A percentile compares a stretch with the other conserved stretches of the same genome.
Evolutionary conservation across 2,329 filamentous ascomycete species (phyloP).

Genomic region (Phoma herbarum): DNA sequence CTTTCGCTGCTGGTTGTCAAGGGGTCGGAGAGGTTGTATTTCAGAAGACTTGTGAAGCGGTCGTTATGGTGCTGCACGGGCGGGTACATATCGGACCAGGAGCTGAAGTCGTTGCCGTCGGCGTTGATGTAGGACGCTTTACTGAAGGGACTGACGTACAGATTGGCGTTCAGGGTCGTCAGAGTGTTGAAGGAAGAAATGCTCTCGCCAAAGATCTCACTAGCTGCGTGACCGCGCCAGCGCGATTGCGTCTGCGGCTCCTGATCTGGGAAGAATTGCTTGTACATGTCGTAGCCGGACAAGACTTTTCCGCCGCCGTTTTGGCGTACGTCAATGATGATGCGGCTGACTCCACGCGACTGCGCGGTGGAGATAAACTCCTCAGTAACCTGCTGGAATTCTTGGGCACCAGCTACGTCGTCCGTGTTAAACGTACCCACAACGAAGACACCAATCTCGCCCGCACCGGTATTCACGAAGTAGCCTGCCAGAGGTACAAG

Average conservation of each 20-base stretch:
- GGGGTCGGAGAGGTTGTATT: conserved; percentile 52
- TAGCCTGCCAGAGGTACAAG: conserved; percentile 55
- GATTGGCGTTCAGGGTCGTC: conserved; percentile 28
- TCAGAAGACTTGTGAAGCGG: conserved; percentile 50
- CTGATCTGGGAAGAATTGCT: conserved; percentile 62
- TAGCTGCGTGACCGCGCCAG: conserved; percentile 55
- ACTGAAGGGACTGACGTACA: conserved; percentile 48
- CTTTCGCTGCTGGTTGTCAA: conserved; percentile 42
- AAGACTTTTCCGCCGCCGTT: conserved; percentile 66
- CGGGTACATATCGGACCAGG: conserved; percentile 52
- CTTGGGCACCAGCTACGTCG: conserved; percentile 25
- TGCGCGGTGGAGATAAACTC: conserved; percentile 60
- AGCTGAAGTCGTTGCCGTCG: conserved; percentile 39
- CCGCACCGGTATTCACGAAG: conserved; percentile 53
- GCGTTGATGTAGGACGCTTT: conserved; percentile 42
- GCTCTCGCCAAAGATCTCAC: conserved; percentile 38
- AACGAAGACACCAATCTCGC: conserved; percentile 59
- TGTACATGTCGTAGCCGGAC: conserved; percentile 57
- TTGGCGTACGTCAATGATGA: conserved; percentile 69
- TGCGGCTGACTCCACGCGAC: conserved; percentile 61
- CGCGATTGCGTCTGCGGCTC: conserved; percentile 57
- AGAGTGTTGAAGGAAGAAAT: conserved; percentile 31
- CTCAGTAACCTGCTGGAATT: conserved; percentile 53
- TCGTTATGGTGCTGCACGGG: conserved; percentile 45
- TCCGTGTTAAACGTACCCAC: conserved; percentile 53